Evolutionary conservation across 108 stramenopile genomes (phyloP).

Genomic region (Craspedostauros australis): DNA sequence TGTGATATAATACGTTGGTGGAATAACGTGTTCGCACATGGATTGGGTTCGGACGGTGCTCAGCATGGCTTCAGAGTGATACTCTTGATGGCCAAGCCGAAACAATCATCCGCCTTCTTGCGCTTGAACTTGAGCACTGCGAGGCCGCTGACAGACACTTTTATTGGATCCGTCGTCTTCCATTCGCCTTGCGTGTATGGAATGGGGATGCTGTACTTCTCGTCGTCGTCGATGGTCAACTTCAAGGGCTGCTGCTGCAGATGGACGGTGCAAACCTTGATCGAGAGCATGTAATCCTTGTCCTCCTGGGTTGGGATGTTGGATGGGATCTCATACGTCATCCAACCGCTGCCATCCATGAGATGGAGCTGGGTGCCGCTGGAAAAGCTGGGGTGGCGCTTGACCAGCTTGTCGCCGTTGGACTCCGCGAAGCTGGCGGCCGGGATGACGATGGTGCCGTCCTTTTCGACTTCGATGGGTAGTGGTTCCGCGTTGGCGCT

Average conservation of each 20-base stretch:
- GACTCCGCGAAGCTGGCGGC: slow-evolving; percentile 19
- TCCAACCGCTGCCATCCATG: slow-evolving; percentile 22
- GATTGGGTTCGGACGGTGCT: no score
- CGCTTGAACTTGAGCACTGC: slow-evolving; percentile 26
- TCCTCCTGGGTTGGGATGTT: slow-evolving; percentile 12
- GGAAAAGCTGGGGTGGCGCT: slow-evolving; percentile 16
- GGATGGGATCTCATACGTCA: slow-evolving; percentile 26
- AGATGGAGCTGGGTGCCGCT: slow-evolving; percentile 37
- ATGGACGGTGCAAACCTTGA: slow-evolving; percentile 39
- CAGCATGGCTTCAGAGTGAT: slow-evolving; percentile 26
- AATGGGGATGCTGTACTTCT: slow-evolving; percentile 13
- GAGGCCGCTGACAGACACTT: slow-evolving; percentile 14
- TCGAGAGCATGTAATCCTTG: slow-evolving; percentile 23
- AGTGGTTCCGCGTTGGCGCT: slow-evolving; percentile 18
- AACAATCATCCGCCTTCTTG: slow-evolving; percentile 22
- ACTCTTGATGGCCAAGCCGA: slow-evolving; percentile 38
- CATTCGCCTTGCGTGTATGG: slow-evolving; percentile 53
- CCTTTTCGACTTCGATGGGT: slow-evolving; percentile 17
- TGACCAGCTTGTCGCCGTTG: slow-evolving; percentile 19
- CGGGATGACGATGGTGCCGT: slow-evolving; percentile 17
- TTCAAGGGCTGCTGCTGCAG: slow-evolving; percentile 21
- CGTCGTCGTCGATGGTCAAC: slow-evolving; percentile 18
- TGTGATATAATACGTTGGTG: no score
- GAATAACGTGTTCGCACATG: no score
- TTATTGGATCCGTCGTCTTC: slow-evolving; percentile 35